A percentile compares a stretch with the other conserved stretches of the same genome.
These are phyloP conservation scores for Afroboletus lepidellus DNA, from an alignment of 1,284 basidiomycete species.

Conservation along the genomic window DNA sequence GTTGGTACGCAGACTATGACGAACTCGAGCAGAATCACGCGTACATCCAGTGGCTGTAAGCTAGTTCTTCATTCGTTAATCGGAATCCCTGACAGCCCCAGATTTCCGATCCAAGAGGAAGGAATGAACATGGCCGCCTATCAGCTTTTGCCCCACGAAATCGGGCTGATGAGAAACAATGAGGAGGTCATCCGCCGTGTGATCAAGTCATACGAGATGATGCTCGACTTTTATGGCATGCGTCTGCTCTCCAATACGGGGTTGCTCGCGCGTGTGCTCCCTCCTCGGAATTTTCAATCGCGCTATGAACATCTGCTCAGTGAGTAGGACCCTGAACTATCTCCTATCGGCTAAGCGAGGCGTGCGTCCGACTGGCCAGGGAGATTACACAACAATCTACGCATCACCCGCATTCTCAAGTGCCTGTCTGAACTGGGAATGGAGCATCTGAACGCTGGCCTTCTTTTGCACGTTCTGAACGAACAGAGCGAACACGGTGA, in stretches of 20 bases:
- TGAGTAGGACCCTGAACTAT: slow-evolving; percentile 39
- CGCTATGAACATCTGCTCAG: slow-evolving; percentile 65
- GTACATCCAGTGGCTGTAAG: slow-evolving; percentile 74
- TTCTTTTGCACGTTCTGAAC: slow-evolving; percentile 65
- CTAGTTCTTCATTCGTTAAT: slow-evolving; percentile 27
- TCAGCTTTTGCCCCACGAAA: slow-evolving; percentile 65
- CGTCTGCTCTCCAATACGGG: slow-evolving; percentile 55
- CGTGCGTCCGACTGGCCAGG: slow-evolving; percentile 36
- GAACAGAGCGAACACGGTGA: slow-evolving; percentile 63
- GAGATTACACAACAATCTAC: slow-evolving; percentile 71
- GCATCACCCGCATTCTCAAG: slow-evolving; percentile 76
- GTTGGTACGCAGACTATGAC: slow-evolving; percentile 63
- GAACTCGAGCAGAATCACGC: slow-evolving; percentile 69
- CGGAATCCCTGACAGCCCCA: slow-evolving; percentile 26
- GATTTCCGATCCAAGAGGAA: slow-evolving; percentile 66
- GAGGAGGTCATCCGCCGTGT: slow-evolving; percentile 50
- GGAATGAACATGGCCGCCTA: slow-evolving; percentile 70
- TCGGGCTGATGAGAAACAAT: slow-evolving; percentile 56
- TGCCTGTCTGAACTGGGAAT: slow-evolving; percentile 68
- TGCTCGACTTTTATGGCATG: slow-evolving; percentile 79
- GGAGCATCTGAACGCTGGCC: slow-evolving; percentile 61
- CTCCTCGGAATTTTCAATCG: slow-evolving; percentile 40
- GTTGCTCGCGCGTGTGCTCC: slow-evolving; percentile 44
- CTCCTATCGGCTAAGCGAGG: neutral
- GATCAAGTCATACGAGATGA: slow-evolving; percentile 60